Percentiles rank a stretch among this genome's conserved stretches.
Conservation (phyloP, 257 asterid genomes). For the Cruciata laevipes region DNA sequence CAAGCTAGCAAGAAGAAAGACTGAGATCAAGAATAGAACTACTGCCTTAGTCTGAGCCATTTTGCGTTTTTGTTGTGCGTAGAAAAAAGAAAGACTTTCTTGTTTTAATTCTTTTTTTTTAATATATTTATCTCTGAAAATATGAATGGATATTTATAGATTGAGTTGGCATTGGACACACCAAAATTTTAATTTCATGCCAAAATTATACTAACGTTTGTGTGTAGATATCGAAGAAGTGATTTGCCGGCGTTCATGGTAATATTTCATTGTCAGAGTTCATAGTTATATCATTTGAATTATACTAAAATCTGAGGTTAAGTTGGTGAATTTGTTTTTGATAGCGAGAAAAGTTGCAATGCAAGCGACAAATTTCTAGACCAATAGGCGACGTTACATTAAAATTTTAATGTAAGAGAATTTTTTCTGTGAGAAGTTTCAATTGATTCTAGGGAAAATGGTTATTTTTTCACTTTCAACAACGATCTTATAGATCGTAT, state of each 20-base stretch:
- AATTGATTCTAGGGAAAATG: no score
- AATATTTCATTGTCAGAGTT: no score
- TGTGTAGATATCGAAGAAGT: background rate
- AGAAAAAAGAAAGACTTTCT: background rate
- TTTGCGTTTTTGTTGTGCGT: background rate
- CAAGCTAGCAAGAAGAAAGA: slow-evolving; percentile 2
- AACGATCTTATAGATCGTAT: no score
- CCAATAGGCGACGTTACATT: no score
- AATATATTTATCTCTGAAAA: background rate
- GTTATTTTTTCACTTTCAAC: no score
- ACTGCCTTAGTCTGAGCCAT: slow-evolving; percentile 1
- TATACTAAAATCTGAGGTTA: no score
- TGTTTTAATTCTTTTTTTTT: background rate
- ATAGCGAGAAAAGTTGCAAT: no score
- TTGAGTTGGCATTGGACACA: background rate
- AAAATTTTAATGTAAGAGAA: no score
- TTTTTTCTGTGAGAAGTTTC: no score
- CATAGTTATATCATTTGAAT: no score
- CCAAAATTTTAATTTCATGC: background rate
- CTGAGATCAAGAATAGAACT: background rate
- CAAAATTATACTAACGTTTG: background rate
- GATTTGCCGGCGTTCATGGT: background rate
- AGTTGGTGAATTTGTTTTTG: no score
- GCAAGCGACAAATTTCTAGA: no score
- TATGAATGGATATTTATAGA: background rate